Evolutionary conservation across 768 basidiomycete genomes (phyloP), one percentile per base, ranked within the genome.

Genomic region (Tulasnella calospora): DNA sequence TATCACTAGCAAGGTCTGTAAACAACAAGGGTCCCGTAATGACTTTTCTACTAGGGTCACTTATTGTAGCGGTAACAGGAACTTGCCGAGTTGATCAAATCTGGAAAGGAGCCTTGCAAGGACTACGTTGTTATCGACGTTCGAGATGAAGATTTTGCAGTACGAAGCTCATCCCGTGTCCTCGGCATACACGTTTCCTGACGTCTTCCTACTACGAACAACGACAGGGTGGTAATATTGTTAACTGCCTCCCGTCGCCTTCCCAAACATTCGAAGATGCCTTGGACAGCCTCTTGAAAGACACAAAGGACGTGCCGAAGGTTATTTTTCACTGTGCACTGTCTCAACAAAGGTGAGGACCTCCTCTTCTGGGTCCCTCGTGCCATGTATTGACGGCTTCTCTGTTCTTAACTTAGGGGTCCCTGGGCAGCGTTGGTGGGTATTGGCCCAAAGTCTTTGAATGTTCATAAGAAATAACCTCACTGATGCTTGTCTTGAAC

Each of bases 41-140:
- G 30, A 7, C 3, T 67, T 67, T 10, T 67, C 61, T 15, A 15
- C 27, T n/a, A n/a, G n/a, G n/a, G 10, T 67, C 30, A 10, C 23
- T 51, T 1, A n/a, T 51, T 10, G 8, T 35, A 27, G 0, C 30
- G 30, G 15, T 13, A 27, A 30, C 55, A 94, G 93, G 89, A 92
- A 82, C 89, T 95, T 71, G 90, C 90, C 27, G 84, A 85, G 41
- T 83, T 93, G 79, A 90, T 94, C 81, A 94, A 91, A 84, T 89
- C 88, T 82, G 88, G 87, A 77, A 90, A 90, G 81, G 84, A 85
- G 38, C 85, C 89, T 8, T 84, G 85, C 81, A 89, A 89, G 83
- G 92, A 94, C 82, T 95, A 90, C 82, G 83, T 91, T 44, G 87
- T 95, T 61, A 88, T 95, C 51, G 94, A 95, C 83, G 94, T 95